Base-by-base conservation (phyloP, 2,329 filamentous ascomycete species). In the Beauveria medogensis region DNA sequence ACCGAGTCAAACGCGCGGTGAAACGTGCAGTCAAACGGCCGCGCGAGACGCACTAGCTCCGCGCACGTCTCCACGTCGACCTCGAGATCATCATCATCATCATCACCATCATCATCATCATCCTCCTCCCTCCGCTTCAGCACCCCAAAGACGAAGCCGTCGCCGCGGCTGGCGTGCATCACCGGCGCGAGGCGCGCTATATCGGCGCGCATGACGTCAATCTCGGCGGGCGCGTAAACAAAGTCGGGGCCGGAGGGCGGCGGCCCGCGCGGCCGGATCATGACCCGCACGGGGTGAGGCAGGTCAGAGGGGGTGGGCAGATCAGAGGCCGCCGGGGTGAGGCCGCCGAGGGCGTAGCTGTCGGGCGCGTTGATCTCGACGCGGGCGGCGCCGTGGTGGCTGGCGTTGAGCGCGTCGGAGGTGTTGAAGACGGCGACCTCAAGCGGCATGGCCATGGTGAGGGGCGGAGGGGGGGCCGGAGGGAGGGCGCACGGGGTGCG, bases 131-230 rank as follows among this genome's bases (percentile, higher is more conserved):
- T 50, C 24, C 63, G 56, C 40, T 58, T 62, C 14, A 84, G 63
- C 2, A 80, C 69, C 5, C 82, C 82, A 64, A 85, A 82, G 8
- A 85, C 82, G 64, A 85, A 85, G 1, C 80, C 81, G 63, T 85
- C 82, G 4, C 80, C 80, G 16, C 73, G 72, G 2, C 66, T 64
- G 0, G 69, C 64, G 28, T 73, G 65, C 57, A 84, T 67, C 3
- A 73, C 67, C 0, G 65, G 65, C 53, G 72, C 74, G 66, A 83
- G 76, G 0, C 51, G 63, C 0, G 18, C 52, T 10, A 84, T 76
- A 8, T 70, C 65, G 2, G 64, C 59, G 46, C 65, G 65, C 82
- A 85, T 85, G 5, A 62, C 34, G 10, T 67, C 65, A 5, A 80
- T 65, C 66, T 85, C 80, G 3, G 63, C 65, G 10, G 71, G 66